Conservation (phyloP, 1,139 yeast genomes). For the Hyphopichia buzzinii region DNA sequence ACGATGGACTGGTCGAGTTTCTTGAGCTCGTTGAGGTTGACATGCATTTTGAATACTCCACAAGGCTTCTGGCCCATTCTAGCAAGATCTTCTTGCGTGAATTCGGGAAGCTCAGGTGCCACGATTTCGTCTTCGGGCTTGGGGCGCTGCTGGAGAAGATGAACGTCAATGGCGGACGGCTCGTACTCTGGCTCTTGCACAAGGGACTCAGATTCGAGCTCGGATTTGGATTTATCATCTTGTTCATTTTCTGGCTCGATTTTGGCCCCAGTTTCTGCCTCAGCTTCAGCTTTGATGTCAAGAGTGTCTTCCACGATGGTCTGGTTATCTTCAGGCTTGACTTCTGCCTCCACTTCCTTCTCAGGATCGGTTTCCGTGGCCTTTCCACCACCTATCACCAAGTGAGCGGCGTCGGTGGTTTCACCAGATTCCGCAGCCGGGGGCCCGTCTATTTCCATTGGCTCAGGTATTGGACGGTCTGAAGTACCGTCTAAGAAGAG, state of each 20-base stretch:
- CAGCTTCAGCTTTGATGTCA: not conserved
- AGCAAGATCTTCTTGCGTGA: slow-evolving; percentile 21
- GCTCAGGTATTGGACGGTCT: slow-evolving; percentile 1
- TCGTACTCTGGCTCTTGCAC: slow-evolving; percentile 4
- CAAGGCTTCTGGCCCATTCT: slow-evolving; percentile 7
- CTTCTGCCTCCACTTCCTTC: slow-evolving; percentile 2
- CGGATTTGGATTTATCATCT: not conserved
- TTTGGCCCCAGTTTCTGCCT: not conserved
- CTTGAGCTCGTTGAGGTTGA: slow-evolving; percentile 52
- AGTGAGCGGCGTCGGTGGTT: not conserved
- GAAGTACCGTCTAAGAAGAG: slow-evolving; percentile 8
- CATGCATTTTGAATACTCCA: slow-evolving; percentile 58
- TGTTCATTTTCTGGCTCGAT: not conserved
- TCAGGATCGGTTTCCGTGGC: not conserved
- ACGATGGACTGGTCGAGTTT: slow-evolving; percentile 54
- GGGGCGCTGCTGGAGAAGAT: slow-evolving; percentile 24
- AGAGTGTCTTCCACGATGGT: slow-evolving; percentile 4
- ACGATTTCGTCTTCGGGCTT: slow-evolving; percentile 27
- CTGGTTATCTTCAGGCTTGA: not conserved
- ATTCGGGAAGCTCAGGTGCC: slow-evolving; percentile 22
- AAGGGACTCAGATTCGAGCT: not conserved
- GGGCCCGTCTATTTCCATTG: slow-evolving; percentile 6
- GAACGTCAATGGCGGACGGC: slow-evolving; percentile 22
- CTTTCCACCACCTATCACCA: not conserved
- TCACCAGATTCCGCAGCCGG: slow-evolving; percentile 3